Evolutionary conservation across 176 grass and related monocot species (phyloP).

Genomic region (Hordeum marinum): DNA sequence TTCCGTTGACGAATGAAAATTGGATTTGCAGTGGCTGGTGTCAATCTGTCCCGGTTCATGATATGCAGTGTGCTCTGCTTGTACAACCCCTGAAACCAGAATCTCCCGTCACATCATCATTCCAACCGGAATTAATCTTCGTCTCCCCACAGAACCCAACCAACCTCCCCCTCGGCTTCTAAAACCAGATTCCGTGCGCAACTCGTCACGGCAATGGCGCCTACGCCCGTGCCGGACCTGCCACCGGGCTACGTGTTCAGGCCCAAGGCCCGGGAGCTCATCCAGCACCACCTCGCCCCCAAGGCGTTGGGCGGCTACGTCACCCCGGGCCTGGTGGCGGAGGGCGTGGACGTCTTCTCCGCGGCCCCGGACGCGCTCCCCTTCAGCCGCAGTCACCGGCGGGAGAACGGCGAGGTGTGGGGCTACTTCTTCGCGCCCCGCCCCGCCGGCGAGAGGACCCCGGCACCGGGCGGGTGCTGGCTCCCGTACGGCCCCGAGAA

Average conservation of each 20-base stretch:
- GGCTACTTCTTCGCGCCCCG: constrained; percentile 3
- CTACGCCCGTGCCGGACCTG: background rate
- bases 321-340: background rate
- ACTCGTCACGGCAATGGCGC: background rate
- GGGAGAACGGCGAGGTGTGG: background rate
- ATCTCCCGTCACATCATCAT: background rate
- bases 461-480: background rate
- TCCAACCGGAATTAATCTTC: background rate
- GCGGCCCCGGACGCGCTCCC: background rate
- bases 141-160: background rate
- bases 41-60: too few species aligned
- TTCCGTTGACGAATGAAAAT: background rate
- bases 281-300: background rate
- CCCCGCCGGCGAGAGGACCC: background rate
- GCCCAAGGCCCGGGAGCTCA: background rate
- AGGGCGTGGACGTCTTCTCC: constrained; percentile 7
- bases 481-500: background rate
- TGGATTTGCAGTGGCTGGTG: too few species aligned
- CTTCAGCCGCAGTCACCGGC: background rate
- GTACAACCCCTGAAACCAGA: background rate
- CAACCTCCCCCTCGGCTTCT: background rate
- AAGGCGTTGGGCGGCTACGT: background rate
- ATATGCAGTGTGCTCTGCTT: too few species aligned
- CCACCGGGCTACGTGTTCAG: background rate
- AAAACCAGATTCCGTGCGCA: background rate